phyloP scores from a whole-genome alignment of 768 basidiomycete species.

The Agaricus subrufescens region DNA sequence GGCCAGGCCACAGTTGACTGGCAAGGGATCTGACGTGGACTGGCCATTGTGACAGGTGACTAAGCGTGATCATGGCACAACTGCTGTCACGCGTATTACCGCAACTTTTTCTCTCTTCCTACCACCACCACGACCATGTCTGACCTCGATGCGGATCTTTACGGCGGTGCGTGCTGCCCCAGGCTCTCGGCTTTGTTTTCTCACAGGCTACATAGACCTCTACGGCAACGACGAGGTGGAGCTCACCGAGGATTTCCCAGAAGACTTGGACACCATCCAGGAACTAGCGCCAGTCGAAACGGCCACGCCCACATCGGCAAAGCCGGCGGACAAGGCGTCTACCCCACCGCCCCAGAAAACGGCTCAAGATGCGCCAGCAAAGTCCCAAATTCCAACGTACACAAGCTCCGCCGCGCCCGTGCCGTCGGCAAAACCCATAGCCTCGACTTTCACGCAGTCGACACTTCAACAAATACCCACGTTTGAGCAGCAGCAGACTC shows the following conservation, averaged over 20 bases:
- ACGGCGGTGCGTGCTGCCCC: constrained; percentile 60
- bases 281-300: constrained; percentile 12
- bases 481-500: constrained; percentile 61
- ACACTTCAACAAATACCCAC: constrained; percentile 71
- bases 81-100: not conserved
- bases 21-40: not conserved
- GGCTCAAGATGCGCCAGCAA: constrained; percentile 18
- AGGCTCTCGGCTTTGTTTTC: not conserved
- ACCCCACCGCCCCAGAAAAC: constrained; percentile 15
- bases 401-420: constrained; percentile 16
- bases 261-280: constrained; percentile 17
- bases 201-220: constrained; percentile 44
- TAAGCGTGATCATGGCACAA: constrained; percentile 5
- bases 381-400: constrained; percentile 26
- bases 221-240: constrained; percentile 73
- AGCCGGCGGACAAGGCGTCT: constrained; percentile 4
- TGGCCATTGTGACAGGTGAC: constrained; percentile 15
- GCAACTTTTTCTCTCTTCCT: constrained; percentile 19
- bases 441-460: constrained; percentile 18
- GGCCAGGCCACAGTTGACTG: too few relatives aligned
- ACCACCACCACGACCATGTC: constrained; percentile 44
- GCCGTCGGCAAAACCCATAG: not conserved
- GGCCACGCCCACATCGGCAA: constrained; percentile 4
- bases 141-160: constrained; percentile 86
- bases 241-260: constrained; percentile 39